Conservation (phyloP, 768 basidiomycete species). For the Tylopilus balloui region DNA sequence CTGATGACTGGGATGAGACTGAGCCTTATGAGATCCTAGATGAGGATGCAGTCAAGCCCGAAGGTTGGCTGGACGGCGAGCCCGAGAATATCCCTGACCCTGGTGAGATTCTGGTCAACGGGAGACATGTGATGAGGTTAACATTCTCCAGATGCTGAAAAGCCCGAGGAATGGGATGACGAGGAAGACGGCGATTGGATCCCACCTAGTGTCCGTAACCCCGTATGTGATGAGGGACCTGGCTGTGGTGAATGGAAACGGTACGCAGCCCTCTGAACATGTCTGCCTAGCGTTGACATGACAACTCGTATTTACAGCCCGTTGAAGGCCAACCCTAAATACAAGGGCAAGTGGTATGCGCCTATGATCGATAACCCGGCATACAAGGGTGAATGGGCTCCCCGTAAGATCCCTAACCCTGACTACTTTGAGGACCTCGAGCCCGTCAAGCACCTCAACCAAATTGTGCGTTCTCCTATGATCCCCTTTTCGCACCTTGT, state of each 20-base stretch:
- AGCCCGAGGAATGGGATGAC: slow-evolving; percentile 99
- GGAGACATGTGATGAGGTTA: not conserved
- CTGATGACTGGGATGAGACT: slow-evolving; percentile 97
- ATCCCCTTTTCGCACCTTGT: not conserved
- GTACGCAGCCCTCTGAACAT: slow-evolving; percentile 30
- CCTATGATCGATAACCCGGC: slow-evolving; percentile 95
- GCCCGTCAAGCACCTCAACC: slow-evolving; percentile 77
- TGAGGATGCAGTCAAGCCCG: slow-evolving; percentile 83
- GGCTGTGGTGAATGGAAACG: slow-evolving; percentile 96
- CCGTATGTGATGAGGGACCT: slow-evolving; percentile 82
- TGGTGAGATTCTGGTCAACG: slow-evolving; percentile 40
- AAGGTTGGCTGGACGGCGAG: slow-evolving; percentile 94
- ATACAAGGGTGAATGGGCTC: slow-evolving; percentile 94
- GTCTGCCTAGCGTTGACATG: not conserved
- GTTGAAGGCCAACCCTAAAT: slow-evolving; percentile 84
- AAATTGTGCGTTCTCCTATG: slow-evolving; percentile 57
- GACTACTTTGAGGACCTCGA: slow-evolving; percentile 82
- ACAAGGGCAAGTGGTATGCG: slow-evolving; percentile 98
- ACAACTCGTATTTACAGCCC: slow-evolving; percentile 43
- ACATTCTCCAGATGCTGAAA: slow-evolving; percentile 59
- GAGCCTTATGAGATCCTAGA: slow-evolving; percentile 91
- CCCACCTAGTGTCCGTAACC: slow-evolving; percentile 83
- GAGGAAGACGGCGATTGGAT: slow-evolving; percentile 99
- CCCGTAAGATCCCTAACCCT: slow-evolving; percentile 88
- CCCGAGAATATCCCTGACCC: slow-evolving; percentile 80